Conservation (phyloP, 2,329 filamentous ascomycete genomes). For the Paecilomyces dactylethromorphus region DNA sequence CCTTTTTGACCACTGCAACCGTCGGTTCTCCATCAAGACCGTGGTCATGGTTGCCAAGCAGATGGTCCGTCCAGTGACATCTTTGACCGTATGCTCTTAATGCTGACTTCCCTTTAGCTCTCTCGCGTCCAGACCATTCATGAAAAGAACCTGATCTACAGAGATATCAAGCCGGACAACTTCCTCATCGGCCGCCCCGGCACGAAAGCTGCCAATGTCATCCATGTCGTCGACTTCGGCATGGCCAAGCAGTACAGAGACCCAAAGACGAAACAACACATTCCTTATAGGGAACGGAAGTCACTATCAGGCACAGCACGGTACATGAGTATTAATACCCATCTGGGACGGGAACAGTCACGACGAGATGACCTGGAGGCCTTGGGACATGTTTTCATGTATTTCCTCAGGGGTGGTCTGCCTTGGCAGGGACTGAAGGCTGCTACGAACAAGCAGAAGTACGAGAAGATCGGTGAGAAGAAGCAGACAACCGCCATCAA, state of each 20-base stretch:
- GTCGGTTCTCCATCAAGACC: slow-evolving; percentile 93
- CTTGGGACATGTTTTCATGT: slow-evolving; percentile 63
- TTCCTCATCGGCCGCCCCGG: slow-evolving; percentile 91
- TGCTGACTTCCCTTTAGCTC: slow-evolving; percentile 48
- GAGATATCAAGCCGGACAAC: slow-evolving; percentile 99
- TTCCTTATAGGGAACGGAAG: slow-evolving; percentile 94
- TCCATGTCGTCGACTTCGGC: slow-evolving; percentile 97
- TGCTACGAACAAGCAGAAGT: slow-evolving; percentile 86
- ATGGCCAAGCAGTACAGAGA: slow-evolving; percentile 99
- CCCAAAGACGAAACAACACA: slow-evolving; percentile 98
- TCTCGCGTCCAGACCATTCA: slow-evolving; percentile 91
- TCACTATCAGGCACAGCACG: slow-evolving; percentile 92
- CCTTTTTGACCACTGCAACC: slow-evolving; percentile 93
- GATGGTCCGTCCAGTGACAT: slow-evolving; percentile 56
- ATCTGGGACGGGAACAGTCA: slow-evolving; percentile 92
- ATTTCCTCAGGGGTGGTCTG: slow-evolving; percentile 59
- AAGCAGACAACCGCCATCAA: slow-evolving; percentile 97
- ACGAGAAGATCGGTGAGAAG: slow-evolving; percentile 99
- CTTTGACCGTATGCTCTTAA: background rate
- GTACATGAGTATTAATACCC: slow-evolving; percentile 99
- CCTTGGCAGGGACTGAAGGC: slow-evolving; percentile 64
- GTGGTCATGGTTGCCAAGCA: slow-evolving; percentile 99
- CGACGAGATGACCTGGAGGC: slow-evolving; percentile 94
- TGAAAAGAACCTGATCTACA: slow-evolving; percentile 98
- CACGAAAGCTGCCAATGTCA: slow-evolving; percentile 93